Evolutionary conservation across 768 basidiomycete species (phyloP).

Genomic region (Lactarius trivialis): DNA sequence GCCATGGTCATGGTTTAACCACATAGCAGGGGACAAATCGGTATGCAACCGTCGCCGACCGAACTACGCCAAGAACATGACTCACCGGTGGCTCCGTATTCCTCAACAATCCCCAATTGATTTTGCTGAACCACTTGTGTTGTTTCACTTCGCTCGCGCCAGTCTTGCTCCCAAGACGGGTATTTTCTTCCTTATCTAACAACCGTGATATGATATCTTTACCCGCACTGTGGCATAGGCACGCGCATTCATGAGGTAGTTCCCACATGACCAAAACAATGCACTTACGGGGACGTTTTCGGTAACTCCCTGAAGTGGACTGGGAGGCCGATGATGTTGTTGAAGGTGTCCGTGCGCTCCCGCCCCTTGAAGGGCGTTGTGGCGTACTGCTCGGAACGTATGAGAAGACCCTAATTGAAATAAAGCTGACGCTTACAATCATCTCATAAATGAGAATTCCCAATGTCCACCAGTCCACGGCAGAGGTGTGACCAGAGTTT

Average conservation of each 20-base stretch:
- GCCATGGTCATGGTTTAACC: not conserved
- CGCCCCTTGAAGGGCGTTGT: constrained; percentile 98
- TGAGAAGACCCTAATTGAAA: constrained; percentile 21
- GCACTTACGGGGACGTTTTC: constrained; percentile 47
- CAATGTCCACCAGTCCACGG: constrained; percentile 99
- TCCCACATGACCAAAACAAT: not conserved
- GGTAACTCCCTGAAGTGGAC: constrained; percentile 84
- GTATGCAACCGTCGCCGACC: not conserved
- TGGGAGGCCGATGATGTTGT: constrained; percentile 84
- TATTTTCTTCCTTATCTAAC: constrained; percentile 87
- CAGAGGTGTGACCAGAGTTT: constrained; percentile 92
- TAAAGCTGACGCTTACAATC: constrained; percentile 64
- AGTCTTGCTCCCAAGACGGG: constrained; percentile 81
- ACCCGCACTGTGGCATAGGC: constrained; percentile 50
- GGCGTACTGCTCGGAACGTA: constrained; percentile 57
- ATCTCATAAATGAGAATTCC: constrained; percentile 99
- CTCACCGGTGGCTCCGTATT: constrained; percentile 90
- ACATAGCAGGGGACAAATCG: not conserved
- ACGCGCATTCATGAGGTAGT: constrained; percentile 6
- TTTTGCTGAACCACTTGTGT: constrained; percentile 95
- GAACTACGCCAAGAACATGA: constrained; percentile 7
- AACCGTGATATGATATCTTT: constrained; percentile 84
- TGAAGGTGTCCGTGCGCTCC: constrained; percentile 91
- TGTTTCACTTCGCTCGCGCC: constrained; percentile 98
- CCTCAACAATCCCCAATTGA: constrained; percentile 94